Base-by-base conservation (phyloP, 1,284 basidiomycete species). In the Sanghuangporus sanghuang region DNA sequence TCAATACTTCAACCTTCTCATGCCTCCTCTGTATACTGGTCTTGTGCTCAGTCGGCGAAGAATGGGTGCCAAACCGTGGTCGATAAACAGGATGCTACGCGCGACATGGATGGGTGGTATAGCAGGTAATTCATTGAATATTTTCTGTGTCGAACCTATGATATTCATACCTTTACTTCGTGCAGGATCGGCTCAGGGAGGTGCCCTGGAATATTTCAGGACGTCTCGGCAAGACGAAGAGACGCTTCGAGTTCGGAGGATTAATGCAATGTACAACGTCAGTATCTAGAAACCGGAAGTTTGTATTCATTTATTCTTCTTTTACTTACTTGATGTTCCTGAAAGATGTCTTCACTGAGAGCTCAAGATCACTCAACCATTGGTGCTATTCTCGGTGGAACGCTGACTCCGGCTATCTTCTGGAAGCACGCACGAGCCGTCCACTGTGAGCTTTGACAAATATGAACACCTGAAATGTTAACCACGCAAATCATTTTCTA, bases 321-420 rank as follows among this genome's bases (percentile, higher is more conserved):
- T 46, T 3, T 3, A n/a, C 5, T 16, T 46, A n/a, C n/a, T 12
- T 42, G 44, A 16, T 46, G 9, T 40, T 18, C 8, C 39, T 3
- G 18, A 59, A 38, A 63, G 65, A 38, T 66, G 36, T 66, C 57
- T 42, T 58, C 64, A 12, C 50, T 66, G 32, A 53, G 65, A 42
- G 65, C 61, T 14, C 57, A 66, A 18, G 65, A 66, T 42, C 65
- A 66, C 44, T 66, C 65, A 38, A 66, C 62, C 16, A 66, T 66
- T n/a, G 65, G 65, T 7, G 61, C 61, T 42, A 38, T 66, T 32
- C 52, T 66, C 14, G 65, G 65, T 44, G 61, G 50, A 7, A 38
- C 50, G 36, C 49, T 66, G 38, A 64, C 57, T 14, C 61, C 65
- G 23, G 65, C 65, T 3, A n/a, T 66, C 6, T 62, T 66, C 53